Base-by-base conservation (phyloP, 2,329 filamentous ascomycete species). In the Geosmithia putterillii region DNA sequence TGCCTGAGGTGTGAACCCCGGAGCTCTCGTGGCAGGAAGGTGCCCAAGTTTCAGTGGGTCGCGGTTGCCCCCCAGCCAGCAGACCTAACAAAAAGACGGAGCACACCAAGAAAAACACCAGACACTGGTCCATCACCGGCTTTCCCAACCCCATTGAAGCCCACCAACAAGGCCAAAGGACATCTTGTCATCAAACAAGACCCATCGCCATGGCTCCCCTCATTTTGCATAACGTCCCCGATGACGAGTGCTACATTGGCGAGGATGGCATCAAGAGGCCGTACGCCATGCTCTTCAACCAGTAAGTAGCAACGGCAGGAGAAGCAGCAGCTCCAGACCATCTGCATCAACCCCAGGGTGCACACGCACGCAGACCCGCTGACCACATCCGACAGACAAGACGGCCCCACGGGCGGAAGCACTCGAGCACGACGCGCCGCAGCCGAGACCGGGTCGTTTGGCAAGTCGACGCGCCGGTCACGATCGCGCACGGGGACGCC, bases 201-300 rank as follows among this genome's bases (percentile, higher is more conserved):
- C 10, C 3, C 28, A 40, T 40, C 19, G 22, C 14, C 23, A 81
- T 81, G 76, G 71, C 76, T 45, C 79, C 79, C 51, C 65, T 82
- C 45, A 81, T 82, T 54, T 64, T 83, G 28, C 79, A 83, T 56
- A 81, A 81, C 56, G 79, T 82, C 49, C 77, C 78, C 45, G 78
- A 82, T 50, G 78, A 82, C 42, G 79, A 82, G 56, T 73, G 78
- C 41, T 82, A 81, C 56, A 63, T 76, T 6, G 79, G 79, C 45
- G 75, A 80, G 43, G 79, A 82, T 60, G 79, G 79, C 47, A 57
- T 81, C 49, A 74, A 75, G 57, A 65, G 79, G 47, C 79, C 79
- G 2, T 83, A 81, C 55, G 79, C 77, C 48, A 77, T 82, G 70
- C 69, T 80, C 34, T 80, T 77, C 53, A 71, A 75, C 53, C 73